Evolutionary conservation across 352 stramenopile species (phyloP).

Genomic region (Globisporangium uncinulatum): DNA sequence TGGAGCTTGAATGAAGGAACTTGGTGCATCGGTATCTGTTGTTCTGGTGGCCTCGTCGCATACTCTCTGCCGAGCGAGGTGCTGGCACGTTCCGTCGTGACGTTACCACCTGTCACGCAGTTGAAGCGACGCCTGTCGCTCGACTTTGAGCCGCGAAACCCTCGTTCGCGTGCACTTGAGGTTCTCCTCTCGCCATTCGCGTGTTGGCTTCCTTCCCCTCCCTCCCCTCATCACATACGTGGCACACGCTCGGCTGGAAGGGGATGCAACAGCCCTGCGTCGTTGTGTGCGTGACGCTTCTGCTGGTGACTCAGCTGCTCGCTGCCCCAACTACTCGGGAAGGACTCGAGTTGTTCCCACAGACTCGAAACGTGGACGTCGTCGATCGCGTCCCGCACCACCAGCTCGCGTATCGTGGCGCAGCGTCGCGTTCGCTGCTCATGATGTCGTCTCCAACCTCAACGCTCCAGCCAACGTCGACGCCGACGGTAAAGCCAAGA

Average conservation of each 20-base stretch:
- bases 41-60: no score
- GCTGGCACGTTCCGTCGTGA: neutral
- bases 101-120: neutral
- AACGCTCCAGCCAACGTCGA: neutral
- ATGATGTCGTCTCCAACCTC: neutral
- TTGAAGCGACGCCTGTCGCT: no score
- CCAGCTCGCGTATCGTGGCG: neutral
- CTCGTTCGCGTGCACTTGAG: no score
- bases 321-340: neutral
- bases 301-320: neutral
- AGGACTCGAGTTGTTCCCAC: no score
- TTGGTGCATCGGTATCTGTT: no score
- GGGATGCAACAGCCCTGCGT: no score
- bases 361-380: neutral
- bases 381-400: neutral
- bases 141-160: no score
- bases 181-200: no score
- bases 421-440: neutral
- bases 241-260: no score
- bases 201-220: no score
- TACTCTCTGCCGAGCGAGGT: neutral
- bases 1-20: no score
- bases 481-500: neutral
- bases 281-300: neutral
- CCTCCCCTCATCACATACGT: no score